A percentile compares a stretch with the other conserved stretches of the same genome.
phyloP scores from a whole-genome alignment of 805 yeast species.

The Yamadazyma takamatsuzukensis region DNA sequence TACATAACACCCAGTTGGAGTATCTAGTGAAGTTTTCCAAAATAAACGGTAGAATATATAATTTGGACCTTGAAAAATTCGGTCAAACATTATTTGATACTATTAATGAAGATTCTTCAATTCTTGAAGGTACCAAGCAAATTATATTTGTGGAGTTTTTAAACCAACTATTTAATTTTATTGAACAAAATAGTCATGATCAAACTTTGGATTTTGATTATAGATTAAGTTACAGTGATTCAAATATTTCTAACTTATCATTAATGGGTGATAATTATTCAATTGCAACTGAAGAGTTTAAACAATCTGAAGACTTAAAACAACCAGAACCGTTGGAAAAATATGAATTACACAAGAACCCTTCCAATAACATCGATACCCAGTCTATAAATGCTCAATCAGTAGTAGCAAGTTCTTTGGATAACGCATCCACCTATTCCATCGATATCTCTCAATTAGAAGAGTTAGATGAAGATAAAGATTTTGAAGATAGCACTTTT shows the following conservation, averaged over 20 bases:
- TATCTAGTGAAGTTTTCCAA: conserved; percentile 9
- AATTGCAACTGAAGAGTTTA: conserved; percentile 3
- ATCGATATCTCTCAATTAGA: conserved; percentile 1
- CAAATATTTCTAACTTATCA: conserved; percentile 10
- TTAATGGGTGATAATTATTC: conserved; percentile 7
- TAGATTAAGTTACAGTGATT: conserved; percentile 11
- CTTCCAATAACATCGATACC: too few species aligned
- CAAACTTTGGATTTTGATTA: conserved; percentile 8
- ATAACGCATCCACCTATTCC: too few species aligned
- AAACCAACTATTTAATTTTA: conserved; percentile 3
- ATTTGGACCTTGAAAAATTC: conserved; percentile 6
- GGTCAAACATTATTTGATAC: conserved; percentile 7
- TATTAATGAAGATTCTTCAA: conserved; percentile 2
- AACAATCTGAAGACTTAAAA: neutral
- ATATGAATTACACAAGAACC: too few species aligned
- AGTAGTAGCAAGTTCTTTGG: too few species aligned
- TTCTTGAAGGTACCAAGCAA: conserved; percentile 1
- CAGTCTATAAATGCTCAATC: too few species aligned
- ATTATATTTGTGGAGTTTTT: conserved; percentile 8
- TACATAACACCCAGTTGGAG: conserved; percentile 4
- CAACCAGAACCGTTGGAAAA: too few species aligned
- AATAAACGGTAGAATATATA: conserved; percentile 9
- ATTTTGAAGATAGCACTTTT: conserved; percentile 12
- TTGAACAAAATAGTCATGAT: conserved; percentile 5
- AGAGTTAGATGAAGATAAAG: neutral